Evolutionary conservation across 23 red algal species (phyloP).

Genomic region (Gracilaria domingensis): DNA sequence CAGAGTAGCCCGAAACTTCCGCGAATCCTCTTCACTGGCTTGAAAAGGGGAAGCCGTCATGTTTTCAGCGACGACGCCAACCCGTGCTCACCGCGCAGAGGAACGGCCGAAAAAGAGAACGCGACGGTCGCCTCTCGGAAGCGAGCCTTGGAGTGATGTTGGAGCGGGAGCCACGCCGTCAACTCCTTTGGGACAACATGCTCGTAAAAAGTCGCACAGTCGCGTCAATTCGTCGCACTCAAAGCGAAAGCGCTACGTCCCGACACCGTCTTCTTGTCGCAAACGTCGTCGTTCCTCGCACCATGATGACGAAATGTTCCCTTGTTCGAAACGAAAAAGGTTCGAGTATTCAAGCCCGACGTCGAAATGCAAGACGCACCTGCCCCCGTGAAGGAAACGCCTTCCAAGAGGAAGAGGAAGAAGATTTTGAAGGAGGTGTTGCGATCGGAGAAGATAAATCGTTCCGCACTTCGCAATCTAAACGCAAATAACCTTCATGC

Average conservation of each 20-base stretch:
- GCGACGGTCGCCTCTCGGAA: no score
- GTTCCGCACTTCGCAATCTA: neutral
- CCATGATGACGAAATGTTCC: neutral
- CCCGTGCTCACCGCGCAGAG: no score
- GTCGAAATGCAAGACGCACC: neutral
- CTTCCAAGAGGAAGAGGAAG: neutral
- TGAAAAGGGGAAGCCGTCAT: no score
- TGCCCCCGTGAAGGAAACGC: neutral
- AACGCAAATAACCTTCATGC: neutral
- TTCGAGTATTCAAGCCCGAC: constrained; percentile 8
- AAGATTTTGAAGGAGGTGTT: constrained; percentile 6
- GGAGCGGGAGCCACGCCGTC: no score
- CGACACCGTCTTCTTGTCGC: neutral
- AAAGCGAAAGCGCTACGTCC: neutral
- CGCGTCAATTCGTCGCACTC: no score
- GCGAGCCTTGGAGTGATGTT: no score
- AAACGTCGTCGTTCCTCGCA: neutral
- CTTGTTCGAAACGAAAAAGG: neutral
- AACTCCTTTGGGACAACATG: no score
- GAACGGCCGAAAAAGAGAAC: no score
- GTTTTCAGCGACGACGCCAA: no score
- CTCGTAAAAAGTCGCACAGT: no score
- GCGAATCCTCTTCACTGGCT: no score
- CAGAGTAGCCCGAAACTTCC: no score
- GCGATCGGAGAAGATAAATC: constrained; percentile 5